These are phyloP conservation scores for Coprinellus aureogranulatus DNA, from an alignment of 768 basidiomycete genomes.

Conservation along the genomic window DNA sequence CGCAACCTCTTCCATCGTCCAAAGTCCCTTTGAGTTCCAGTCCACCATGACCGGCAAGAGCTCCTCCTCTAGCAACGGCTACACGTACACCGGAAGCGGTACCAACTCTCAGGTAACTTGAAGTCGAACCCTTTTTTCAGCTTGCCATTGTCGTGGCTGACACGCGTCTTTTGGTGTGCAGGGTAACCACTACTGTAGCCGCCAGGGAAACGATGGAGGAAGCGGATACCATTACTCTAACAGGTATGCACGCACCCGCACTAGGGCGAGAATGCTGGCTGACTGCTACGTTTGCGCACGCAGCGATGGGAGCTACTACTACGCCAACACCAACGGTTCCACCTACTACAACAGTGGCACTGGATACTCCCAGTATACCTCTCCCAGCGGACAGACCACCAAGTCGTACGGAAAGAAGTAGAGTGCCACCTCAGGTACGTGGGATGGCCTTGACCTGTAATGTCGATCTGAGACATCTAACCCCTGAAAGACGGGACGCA, in stretches of 20 bases:
- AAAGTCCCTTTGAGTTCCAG: not conserved
- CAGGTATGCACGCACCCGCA: conserved; percentile 28
- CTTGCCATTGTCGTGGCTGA: too few species aligned
- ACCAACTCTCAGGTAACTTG: conserved; percentile 48
- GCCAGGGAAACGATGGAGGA: conserved; percentile 41
- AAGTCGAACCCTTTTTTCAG: not conserved
- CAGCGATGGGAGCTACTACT: conserved; percentile 59
- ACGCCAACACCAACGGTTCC: conserved; percentile 57
- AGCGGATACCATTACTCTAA: conserved; percentile 65
- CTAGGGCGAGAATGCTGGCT: not conserved
- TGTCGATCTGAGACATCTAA: too few species aligned
- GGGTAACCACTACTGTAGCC: conserved; percentile 64
- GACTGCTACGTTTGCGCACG: not conserved
- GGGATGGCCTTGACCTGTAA: too few species aligned
- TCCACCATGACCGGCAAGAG: conserved; percentile 10
- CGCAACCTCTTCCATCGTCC: not conserved
- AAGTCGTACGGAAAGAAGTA: conserved; percentile 22
- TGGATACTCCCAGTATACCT: conserved; percentile 51
- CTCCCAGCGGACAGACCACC: conserved; percentile 34
- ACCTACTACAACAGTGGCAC: conserved; percentile 55
- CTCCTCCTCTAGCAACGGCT: conserved; percentile 24
- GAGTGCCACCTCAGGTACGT: too few species aligned
- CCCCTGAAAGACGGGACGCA: too few species aligned
- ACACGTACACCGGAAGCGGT: conserved; percentile 45
- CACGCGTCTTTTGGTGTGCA: conserved; percentile 25